Conservation (phyloP, 2,329 filamentous ascomycete genomes). For the Chrysoporthe puriensis region DNA sequence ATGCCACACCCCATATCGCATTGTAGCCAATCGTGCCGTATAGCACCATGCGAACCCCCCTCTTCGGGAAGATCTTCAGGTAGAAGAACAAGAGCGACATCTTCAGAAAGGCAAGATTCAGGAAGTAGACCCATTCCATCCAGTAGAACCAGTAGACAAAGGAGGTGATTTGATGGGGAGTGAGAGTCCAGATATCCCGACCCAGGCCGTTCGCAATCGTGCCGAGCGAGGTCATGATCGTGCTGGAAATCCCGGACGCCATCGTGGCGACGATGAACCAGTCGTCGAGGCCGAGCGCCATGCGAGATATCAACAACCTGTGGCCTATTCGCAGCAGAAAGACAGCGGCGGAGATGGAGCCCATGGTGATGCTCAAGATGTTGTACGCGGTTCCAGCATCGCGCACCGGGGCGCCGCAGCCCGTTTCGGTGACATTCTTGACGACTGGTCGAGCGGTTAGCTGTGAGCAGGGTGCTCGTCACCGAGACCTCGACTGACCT, state of each 20-base stretch:
- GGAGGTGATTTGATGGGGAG: slow-evolving; percentile 28
- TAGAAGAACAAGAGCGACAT: slow-evolving; percentile 28
- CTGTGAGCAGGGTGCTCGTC: not conserved
- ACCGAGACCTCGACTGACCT: not conserved
- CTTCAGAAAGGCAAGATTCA: slow-evolving; percentile 26
- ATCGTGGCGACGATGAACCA: slow-evolving; percentile 38
- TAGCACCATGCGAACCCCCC: slow-evolving; percentile 19
- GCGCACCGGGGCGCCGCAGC: slow-evolving; percentile 23
- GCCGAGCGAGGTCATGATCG: slow-evolving; percentile 38
- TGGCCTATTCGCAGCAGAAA: slow-evolving; percentile 44
- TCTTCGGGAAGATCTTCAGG: slow-evolving; percentile 27
- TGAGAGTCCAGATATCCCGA: slow-evolving; percentile 31
- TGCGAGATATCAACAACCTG: slow-evolving; percentile 38
- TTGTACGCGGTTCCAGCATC: slow-evolving; percentile 21
- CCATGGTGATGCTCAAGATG: slow-evolving; percentile 32
- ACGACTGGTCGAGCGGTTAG: slow-evolving; percentile 15
- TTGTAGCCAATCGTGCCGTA: slow-evolving; percentile 24
- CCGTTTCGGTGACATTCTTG: slow-evolving; percentile 27
- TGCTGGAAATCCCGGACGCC: slow-evolving; percentile 36
- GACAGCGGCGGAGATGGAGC: slow-evolving; percentile 41
- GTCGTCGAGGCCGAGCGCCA: slow-evolving; percentile 42
- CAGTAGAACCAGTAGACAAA: slow-evolving; percentile 50
- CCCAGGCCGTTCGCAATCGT: slow-evolving; percentile 43
- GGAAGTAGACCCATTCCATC: slow-evolving; percentile 38
- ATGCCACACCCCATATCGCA: slow-evolving; percentile 40